phyloP scores from a whole-genome alignment of 2,329 filamentous ascomycete species.

The Diaporthe eres region DNA sequence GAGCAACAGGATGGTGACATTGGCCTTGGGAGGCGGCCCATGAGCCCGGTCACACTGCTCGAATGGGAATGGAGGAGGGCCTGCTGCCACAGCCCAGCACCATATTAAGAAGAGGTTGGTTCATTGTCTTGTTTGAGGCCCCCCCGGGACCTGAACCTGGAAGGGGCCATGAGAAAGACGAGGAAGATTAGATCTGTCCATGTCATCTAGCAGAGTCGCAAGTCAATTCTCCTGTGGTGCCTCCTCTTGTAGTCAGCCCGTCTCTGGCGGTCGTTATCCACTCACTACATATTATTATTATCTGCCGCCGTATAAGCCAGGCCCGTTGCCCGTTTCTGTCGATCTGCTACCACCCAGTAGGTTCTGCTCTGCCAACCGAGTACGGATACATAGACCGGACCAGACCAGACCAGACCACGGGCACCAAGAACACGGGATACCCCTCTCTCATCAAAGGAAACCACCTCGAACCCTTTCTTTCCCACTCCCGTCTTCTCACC shows the following conservation, averaged over 20 bases:
- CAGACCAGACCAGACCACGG: constrained; percentile 25
- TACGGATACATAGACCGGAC: constrained; percentile 4
- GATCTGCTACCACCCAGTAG: constrained; percentile 13
- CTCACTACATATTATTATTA: neutral
- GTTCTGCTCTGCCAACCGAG: constrained; percentile 20
- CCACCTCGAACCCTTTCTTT: neutral
- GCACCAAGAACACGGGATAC: constrained; percentile 14
- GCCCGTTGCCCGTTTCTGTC: constrained; percentile 9
- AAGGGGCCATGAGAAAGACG: neutral
- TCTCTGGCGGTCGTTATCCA: neutral
- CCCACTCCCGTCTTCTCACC: constrained; percentile 2
- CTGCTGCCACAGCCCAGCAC: constrained; percentile 13
- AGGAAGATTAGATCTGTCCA: neutral
- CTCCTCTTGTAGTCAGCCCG: neutral
- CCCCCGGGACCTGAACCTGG: neutral
- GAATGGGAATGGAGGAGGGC: constrained; percentile 21
- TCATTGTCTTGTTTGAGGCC: constrained; percentile 14
- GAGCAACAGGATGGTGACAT: constrained; percentile 8
- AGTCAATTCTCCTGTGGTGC: neutral
- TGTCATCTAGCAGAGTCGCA: neutral
- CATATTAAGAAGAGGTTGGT: constrained; percentile 16
- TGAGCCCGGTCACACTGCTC: constrained; percentile 29
- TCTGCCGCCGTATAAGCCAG: constrained; percentile 16
- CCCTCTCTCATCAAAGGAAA: constrained; percentile 21
- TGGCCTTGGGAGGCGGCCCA: constrained; percentile 24